Base-by-base conservation (phyloP, 768 basidiomycete species). In the Tulasnella sp. region DNA sequence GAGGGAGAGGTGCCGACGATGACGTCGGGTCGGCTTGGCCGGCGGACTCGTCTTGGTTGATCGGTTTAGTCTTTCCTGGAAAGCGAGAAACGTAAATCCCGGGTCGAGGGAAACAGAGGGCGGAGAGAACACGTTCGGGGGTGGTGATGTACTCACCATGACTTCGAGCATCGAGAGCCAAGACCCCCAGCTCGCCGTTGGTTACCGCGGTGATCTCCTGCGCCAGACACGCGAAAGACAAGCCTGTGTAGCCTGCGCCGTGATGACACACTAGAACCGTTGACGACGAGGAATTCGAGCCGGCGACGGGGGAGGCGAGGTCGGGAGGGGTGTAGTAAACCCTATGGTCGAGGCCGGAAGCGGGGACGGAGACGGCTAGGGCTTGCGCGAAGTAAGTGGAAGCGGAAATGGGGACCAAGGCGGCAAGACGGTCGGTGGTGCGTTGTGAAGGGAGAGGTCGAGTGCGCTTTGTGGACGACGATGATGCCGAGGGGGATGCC, bases 221-320 rank as follows among this genome's bases (percentile, higher is more conserved):
- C n/a, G 95, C 94, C 72, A 97, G 84, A 77, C 88, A 89, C 1
- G 97, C 95, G 79, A 96, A 99, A 75, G 87, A 92, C 74, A 98
- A 82, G 0, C 88, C 97, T 0, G 90, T 89, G 78, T 94, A 94
- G 36, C 97, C 97, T 0, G 94, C 96, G 0, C 97, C 97, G 76
- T 99, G 96, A 77, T 97, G 95, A 80, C 92, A 95, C 5, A 98
- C 85, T 78, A 98, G 86, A 3, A 96, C 87, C 0, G 90, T 89
- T 19, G 69, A 47, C 22, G 42, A 52, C 34, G 22, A 19, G 16
- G 62, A 12, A 0, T 83, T 84, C 0, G 74, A 74, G 14, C 71
- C 76, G 8, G 26, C 44, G 52, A 32, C 41, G 26, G 22, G 75
- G 17, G 72, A 85, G 67, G 83, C 81, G 22, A 81, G 75, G 36